Conservation (phyloP, 2,329 filamentous ascomycete species). For the Epichloe scottii region DNA sequence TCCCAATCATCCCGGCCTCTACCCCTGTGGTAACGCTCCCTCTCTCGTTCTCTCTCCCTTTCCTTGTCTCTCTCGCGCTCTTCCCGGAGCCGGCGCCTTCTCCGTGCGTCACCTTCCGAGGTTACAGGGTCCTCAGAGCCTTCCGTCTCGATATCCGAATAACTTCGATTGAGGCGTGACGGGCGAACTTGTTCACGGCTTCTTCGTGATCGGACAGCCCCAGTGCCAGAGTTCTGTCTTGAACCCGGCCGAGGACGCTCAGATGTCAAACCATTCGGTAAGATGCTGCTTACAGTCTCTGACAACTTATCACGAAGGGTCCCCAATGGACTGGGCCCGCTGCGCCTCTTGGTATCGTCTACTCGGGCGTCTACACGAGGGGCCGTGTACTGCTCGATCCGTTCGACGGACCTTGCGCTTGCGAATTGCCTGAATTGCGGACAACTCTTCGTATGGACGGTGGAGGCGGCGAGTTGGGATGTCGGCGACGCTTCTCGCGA, state of each 20-base stretch:
- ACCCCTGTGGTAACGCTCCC: slow-evolving; percentile 22
- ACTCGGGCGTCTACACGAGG: slow-evolving; percentile 21
- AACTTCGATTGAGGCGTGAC: slow-evolving; percentile 28
- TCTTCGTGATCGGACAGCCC: slow-evolving; percentile 21
- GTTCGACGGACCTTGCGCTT: slow-evolving; percentile 15
- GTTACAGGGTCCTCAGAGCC: slow-evolving; percentile 22
- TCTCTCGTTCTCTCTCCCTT: slow-evolving; percentile 22
- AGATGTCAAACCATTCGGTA: slow-evolving; percentile 23
- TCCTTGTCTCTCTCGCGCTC: slow-evolving; percentile 19
- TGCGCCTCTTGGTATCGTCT: slow-evolving; percentile 25
- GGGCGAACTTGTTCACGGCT: slow-evolving; percentile 28
- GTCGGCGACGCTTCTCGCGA: slow-evolving; percentile 13
- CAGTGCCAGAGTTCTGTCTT: slow-evolving; percentile 19
- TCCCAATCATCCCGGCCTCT: slow-evolving; percentile 21
- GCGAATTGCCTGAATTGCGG: slow-evolving; percentile 15
- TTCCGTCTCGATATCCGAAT: slow-evolving; percentile 28
- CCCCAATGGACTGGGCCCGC: slow-evolving; percentile 24
- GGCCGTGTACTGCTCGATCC: slow-evolving; percentile 16
- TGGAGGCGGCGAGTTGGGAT: slow-evolving; percentile 16
- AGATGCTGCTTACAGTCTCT: slow-evolving; percentile 31
- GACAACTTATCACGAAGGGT: slow-evolving; percentile 30
- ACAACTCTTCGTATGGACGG: slow-evolving; percentile 22
- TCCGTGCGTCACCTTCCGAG: slow-evolving; percentile 19
- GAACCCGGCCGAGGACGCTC: slow-evolving; percentile 26
- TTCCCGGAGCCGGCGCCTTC: slow-evolving; percentile 12